Evolutionary conservation across 2,329 filamentous ascomycete genomes (phyloP).

Genomic region (Cladosporium sp.): DNA sequence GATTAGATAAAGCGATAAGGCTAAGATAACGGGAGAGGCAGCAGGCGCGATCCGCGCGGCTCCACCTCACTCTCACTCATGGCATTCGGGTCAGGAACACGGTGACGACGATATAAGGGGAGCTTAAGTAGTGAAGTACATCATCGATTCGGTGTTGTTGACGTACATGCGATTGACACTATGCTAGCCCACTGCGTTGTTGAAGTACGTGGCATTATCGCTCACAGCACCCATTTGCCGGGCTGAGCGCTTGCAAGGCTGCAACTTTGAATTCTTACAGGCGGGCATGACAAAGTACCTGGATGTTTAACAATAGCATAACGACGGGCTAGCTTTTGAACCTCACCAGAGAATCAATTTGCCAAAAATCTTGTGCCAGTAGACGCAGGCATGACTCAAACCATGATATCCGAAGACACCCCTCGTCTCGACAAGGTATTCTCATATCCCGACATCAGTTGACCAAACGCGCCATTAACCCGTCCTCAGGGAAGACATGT

Average conservation of each 20-base stretch:
- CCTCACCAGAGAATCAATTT: neutral
- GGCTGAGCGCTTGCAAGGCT: conserved; percentile 7
- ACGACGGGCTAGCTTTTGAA: neutral
- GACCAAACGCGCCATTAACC: neutral
- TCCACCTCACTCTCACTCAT: neutral
- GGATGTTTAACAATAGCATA: neutral
- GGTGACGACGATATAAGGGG: neutral
- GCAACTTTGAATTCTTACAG: conserved; percentile 4
- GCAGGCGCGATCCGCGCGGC: neutral
- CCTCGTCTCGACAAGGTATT: conserved; percentile 13
- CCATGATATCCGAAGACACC: neutral
- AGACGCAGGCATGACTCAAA: conserved; percentile 4
- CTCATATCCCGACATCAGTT: no score
- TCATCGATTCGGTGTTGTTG: neutral
- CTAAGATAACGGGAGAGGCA: conserved; percentile 2
- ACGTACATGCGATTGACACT: neutral
- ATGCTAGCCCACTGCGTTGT: neutral
- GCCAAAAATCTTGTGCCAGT: neutral
- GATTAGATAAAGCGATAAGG: neutral
- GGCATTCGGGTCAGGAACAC: neutral
- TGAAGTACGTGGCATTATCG: neutral
- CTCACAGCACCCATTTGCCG: neutral
- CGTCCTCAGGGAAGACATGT: conserved; percentile 57
- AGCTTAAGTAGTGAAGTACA: neutral
- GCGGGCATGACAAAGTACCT: neutral